Evolutionary conservation across 1,139 yeast genomes (phyloP).

Genomic region (Kodamaea fungicola): DNA sequence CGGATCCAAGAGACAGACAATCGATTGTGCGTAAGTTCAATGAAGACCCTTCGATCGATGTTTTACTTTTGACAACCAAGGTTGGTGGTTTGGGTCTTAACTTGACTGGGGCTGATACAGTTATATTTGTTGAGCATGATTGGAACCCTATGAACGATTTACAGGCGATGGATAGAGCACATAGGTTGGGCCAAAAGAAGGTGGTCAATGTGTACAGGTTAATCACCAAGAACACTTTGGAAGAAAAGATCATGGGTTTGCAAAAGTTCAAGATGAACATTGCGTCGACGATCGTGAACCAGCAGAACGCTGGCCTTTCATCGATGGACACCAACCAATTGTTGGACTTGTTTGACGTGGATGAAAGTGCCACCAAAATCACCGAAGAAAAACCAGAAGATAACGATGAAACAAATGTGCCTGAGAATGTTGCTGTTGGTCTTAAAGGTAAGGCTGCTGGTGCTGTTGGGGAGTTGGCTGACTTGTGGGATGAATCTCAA

Average conservation of each 20-base stretch:
- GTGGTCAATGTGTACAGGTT: conserved; percentile 93
- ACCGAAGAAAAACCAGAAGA: conserved; percentile 24
- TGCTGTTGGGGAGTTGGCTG: conserved; percentile 86
- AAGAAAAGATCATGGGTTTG: conserved; percentile 97
- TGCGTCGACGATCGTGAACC: conserved; percentile 94
- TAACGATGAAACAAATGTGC: conserved; percentile 28
- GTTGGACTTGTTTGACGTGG: conserved; percentile 81
- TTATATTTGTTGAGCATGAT: conserved; percentile 96
- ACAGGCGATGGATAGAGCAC: conserved; percentile 99
- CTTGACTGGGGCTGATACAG: conserved; percentile 98
- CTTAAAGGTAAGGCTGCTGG: conserved; percentile 62
- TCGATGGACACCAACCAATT: conserved; percentile 97
- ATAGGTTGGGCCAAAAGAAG: conserved; percentile 94
- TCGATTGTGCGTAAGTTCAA: conserved; percentile 89
- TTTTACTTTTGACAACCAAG: conserved; percentile 85
- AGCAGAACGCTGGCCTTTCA: conserved; percentile 89
- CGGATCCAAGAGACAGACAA: conserved; percentile 91
- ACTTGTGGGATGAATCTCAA: conserved; percentile 93
- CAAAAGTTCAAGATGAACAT: conserved; percentile 97
- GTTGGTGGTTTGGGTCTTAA: conserved; percentile 98
- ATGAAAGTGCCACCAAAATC: conserved; percentile 48
- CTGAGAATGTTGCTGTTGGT: conserved; percentile 60
- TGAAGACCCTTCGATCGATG: conserved; percentile 96
- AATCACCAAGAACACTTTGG: conserved; percentile 88
- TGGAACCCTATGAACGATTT: conserved; percentile 99